Evolutionary conservation across 495 filamentous ascomycete species (phyloP), one percentile per base, ranked within the genome.

Genomic region (Xylaria grammica): DNA sequence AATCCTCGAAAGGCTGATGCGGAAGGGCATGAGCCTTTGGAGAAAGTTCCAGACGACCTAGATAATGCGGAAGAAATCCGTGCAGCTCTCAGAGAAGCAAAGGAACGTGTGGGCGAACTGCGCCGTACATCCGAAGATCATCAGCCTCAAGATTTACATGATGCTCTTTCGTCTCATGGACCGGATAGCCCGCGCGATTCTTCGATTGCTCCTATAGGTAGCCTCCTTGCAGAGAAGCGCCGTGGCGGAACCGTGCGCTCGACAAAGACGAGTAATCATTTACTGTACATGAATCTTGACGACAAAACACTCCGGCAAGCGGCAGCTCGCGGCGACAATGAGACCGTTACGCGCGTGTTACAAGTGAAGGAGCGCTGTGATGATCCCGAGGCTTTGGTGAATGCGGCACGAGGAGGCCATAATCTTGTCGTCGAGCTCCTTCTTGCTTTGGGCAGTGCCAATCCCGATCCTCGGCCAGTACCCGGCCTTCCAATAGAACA

Each of bases 381-480:
- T 20, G 93, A 97, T 73, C 86, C 91, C 4, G 92, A 92, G 50
- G 91, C 91, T 46, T 85, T 97, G 69, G 90, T 96, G 53, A 91
- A 91, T 57, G 96, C 95, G 8, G 93, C 94, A n/a, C 89, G 90
- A 69, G 95, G 93, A 48, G 94, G 94, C 2, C 94, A 99, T 70
- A 88, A 90, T 62, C 87, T 92, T 36, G 90, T 96, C 15, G 83
- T 98, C 48, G 91, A 91, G 70, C 82, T 97, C 42, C 81, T 98
- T 54, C 79, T 98, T 61, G 96, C 91, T 7, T 84, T 96, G 69
- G 91, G 92, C 2, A 81, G 83, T 56, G 88, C 89, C 19, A 87
- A 96, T 66, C 87, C 91, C 2, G 94, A 96, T 72, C 95, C 94
- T 0, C 81, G 84, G 7, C 90, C 91, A 4, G 75, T 81, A 27